Percentiles rank a stretch among this genome's conserved stretches.
These are phyloP conservation scores for Anthracocystis panici-leucophaei DNA, from an alignment of 1,284 basidiomycete species.

Conservation along the genomic window DNA sequence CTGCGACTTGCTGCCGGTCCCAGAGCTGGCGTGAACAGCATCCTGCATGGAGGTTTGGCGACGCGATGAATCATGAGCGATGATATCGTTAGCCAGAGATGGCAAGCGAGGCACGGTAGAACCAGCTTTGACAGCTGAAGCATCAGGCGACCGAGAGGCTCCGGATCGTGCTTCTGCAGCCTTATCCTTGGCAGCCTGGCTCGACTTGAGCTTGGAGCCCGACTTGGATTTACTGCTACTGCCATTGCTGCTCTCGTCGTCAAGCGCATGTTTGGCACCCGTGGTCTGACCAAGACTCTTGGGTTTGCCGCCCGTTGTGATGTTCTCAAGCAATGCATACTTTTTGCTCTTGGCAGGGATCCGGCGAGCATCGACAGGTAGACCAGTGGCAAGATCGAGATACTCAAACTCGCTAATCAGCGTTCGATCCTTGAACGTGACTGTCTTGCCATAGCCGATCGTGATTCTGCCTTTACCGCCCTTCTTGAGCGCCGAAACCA, in stretches of 20 bases:
- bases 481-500: conserved; percentile 71
- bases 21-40: neutral
- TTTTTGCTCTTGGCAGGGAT: conserved; percentile 70
- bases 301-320: conserved; percentile 70
- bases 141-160: conserved; percentile 18
- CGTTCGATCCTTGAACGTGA: conserved; percentile 72
- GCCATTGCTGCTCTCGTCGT: conserved; percentile 24
- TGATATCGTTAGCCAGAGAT: conserved; percentile 49
- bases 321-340: conserved; percentile 69
- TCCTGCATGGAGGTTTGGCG: conserved; percentile 9
- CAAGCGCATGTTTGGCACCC: conserved; percentile 47
- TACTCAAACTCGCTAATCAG: conserved; percentile 71
- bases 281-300: conserved; percentile 63
- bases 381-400: conserved; percentile 72
- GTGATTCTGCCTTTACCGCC: conserved; percentile 72
- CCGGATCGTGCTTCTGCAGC: conserved; percentile 19
- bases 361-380: conserved; percentile 70
- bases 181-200: conserved; percentile 26
- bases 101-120: conserved; percentile 32
- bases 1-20: conserved; percentile 35
- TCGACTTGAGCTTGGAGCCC: conserved; percentile 24
- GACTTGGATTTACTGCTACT: conserved; percentile 20
- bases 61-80: conserved; percentile 15
- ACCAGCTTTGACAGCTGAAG: conserved; percentile 17
- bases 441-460: conserved; percentile 70